Evolutionary conservation across 1,284 basidiomycete genomes (phyloP).

Genomic region (Abortiporus biennis): DNA sequence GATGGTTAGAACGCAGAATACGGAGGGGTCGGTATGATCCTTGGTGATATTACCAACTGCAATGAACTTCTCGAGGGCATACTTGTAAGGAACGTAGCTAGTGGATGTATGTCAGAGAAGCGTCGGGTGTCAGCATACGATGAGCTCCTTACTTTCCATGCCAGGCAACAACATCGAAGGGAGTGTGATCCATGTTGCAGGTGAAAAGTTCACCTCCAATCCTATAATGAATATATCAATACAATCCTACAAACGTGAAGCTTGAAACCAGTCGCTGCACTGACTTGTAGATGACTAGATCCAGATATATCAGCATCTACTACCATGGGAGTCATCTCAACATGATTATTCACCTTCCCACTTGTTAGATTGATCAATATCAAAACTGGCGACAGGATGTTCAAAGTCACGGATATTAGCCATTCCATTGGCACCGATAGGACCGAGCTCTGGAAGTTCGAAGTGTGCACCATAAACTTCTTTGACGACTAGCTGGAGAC

Average conservation of each 20-base stretch:
- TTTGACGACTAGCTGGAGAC: conserved; percentile 23
- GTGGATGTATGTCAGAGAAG: too few species aligned
- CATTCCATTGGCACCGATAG: conserved; percentile 57
- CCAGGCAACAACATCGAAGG: conserved; percentile 72
- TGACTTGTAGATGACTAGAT: conserved; percentile 44
- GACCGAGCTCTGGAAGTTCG: conserved; percentile 60
- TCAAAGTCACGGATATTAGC: conserved; percentile 64
- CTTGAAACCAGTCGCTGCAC: conserved; percentile 4
- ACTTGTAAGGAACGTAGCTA: conserved; percentile 71
- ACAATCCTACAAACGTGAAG: background rate
- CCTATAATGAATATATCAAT: conserved; percentile 22
- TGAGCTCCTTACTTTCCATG: conserved; percentile 48
- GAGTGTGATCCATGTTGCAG: conserved; percentile 58
- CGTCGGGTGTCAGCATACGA: too few species aligned
- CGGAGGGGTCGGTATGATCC: conserved; percentile 60
- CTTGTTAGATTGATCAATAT: conserved; percentile 51
- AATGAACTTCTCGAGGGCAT: conserved; percentile 61
- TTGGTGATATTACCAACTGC: conserved; percentile 61
- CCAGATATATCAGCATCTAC: background rate
- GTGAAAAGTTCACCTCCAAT: conserved; percentile 50
- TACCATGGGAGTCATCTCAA: background rate
- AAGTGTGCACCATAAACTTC: conserved; percentile 63
- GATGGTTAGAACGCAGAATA: conserved; percentile 60
- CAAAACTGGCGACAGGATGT: conserved; percentile 54
- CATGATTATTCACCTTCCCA: conserved; percentile 43